Evolutionary conservation across 2,329 filamentous ascomycete genomes (phyloP).

Genomic region (Trichoderma brevicompactum): DNA sequence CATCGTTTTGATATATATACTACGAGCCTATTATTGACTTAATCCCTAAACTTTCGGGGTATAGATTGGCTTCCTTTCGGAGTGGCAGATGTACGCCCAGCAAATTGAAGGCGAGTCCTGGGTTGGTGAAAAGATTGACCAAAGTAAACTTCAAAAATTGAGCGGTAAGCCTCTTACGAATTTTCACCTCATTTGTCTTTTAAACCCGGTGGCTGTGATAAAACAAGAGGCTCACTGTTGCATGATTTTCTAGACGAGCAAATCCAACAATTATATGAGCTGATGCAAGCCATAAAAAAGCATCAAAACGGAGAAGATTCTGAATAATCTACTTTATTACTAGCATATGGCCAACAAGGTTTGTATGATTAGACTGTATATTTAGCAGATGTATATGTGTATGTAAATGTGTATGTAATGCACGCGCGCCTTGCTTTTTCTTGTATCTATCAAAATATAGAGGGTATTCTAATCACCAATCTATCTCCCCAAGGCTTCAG

Average conservation of each 20-base stretch:
- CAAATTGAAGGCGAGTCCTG: conserved; percentile 85
- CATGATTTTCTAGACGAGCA: conserved; percentile 73
- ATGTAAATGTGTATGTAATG: not conserved
- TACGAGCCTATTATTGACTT: not conserved
- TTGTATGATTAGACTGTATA: conserved; percentile 8
- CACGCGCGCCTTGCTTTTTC: not conserved
- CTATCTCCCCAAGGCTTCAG: conserved; percentile 50
- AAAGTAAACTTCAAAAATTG: conserved; percentile 86
- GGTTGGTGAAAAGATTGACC: conserved; percentile 83
- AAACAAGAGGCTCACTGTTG: not conserved
- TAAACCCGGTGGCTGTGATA: not conserved
- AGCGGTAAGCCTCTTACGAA: conserved; percentile 67
- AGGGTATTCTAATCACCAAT: conserved; percentile 22
- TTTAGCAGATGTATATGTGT: not conserved
- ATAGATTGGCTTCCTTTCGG: conserved; percentile 91
- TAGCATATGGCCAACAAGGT: too few relatives aligned
- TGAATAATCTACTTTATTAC: conserved; percentile 26
- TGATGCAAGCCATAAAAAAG: conserved; percentile 79
- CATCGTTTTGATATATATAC: not conserved
- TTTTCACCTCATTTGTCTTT: not conserved
- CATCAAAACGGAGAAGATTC: conserved; percentile 37
- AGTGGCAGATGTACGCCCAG: conserved; percentile 96
- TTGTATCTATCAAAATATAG: not conserved
- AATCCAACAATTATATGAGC: conserved; percentile 87
- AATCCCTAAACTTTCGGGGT: not conserved